Percentiles rank a stretch among this genome's conserved stretches.
Conservation (phyloP, 2,329 filamentous ascomycete species). For the Beauveria asiatica region DNA sequence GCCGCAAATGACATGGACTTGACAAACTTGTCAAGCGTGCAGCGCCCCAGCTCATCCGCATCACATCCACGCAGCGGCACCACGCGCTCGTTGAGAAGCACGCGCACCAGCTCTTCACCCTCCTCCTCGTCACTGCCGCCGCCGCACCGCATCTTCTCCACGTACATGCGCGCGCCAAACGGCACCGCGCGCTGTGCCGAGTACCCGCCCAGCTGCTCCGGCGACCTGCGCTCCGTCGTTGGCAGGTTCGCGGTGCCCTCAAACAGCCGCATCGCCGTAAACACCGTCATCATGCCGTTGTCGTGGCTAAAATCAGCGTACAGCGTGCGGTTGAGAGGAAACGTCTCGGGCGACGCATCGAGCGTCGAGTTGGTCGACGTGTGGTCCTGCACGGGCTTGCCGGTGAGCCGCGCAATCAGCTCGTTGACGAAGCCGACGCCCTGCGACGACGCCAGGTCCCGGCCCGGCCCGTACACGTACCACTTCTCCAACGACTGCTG, state of each 20-base stretch:
- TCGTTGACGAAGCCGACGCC: constrained; percentile 86
- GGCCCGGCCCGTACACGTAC: constrained; percentile 72
- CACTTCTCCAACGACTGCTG: constrained; percentile 73
- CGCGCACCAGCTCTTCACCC: constrained; percentile 62
- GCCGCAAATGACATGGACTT: constrained; percentile 66
- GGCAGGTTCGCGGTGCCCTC: constrained; percentile 51
- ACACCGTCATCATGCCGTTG: constrained; percentile 73
- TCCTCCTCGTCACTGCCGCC: constrained; percentile 13
- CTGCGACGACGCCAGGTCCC: constrained; percentile 71
- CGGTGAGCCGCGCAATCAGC: constrained; percentile 71
- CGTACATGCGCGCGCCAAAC: constrained; percentile 71
- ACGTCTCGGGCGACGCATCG: constrained; percentile 57
- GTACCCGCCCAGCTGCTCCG: constrained; percentile 54
- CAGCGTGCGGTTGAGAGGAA: constrained; percentile 59
- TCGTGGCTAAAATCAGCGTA: constrained; percentile 93
- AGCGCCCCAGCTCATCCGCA: constrained; percentile 62
- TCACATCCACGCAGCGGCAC: constrained; percentile 62
- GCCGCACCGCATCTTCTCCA: constrained; percentile 75
- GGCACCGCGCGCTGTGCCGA: constrained; percentile 73
- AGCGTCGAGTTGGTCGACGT: constrained; percentile 74
- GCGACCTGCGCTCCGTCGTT: constrained; percentile 39
- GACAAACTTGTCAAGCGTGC: constrained; percentile 61
- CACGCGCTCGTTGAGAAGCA: constrained; percentile 79
- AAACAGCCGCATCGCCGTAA: constrained; percentile 71
- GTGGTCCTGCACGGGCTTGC: constrained; percentile 56